phyloP scores from a whole-genome alignment of 495 filamentous ascomycete species.

The Extremus antarcticus region DNA sequence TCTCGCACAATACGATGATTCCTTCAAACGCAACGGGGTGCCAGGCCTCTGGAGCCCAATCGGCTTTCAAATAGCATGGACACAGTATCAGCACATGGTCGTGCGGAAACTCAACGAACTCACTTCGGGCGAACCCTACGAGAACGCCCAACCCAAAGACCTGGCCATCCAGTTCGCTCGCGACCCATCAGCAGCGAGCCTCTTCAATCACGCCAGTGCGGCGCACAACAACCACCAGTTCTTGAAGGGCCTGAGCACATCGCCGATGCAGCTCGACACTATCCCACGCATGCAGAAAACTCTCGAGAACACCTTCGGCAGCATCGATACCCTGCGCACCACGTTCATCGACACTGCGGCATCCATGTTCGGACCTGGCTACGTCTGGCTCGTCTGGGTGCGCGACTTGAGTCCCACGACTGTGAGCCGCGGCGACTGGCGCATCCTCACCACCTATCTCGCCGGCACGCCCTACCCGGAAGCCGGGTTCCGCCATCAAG shows the following conservation, averaged over 20 bases:
- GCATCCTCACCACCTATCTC: constrained; percentile 79
- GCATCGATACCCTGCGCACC: constrained; percentile 63
- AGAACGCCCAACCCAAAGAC: constrained; percentile 46
- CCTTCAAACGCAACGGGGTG: constrained; percentile 49
- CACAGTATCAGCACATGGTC: constrained; percentile 63
- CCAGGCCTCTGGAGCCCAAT: constrained; percentile 52
- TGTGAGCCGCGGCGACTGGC: constrained; percentile 40
- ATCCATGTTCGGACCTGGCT: constrained; percentile 92
- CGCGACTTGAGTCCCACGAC: constrained; percentile 10
- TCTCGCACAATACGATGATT: constrained; percentile 41
- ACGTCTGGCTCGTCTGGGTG: constrained; percentile 74
- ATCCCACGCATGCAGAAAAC: constrained; percentile 31
- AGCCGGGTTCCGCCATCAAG: constrained; percentile 71
- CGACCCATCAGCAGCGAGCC: constrained; percentile 58
- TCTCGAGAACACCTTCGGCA: constrained; percentile 61
- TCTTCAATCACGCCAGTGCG: constrained; percentile 95
- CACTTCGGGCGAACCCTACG: constrained; percentile 51
- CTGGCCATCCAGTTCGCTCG: constrained; percentile 69
- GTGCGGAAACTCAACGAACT: constrained; percentile 63
- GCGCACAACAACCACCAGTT: constrained; percentile 96
- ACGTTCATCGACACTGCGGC: constrained; percentile 73
- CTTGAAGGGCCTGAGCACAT: constrained; percentile 50
- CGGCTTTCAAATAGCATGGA: constrained; percentile 69
- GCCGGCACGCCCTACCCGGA: constrained; percentile 80
- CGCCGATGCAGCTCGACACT: neutral